A percentile compares a stretch with the other conserved stretches of the same genome.
These are phyloP conservation scores for Boletus tylopilopsis DNA, from an alignment of 768 basidiomycete species.

Conservation along the genomic window DNA sequence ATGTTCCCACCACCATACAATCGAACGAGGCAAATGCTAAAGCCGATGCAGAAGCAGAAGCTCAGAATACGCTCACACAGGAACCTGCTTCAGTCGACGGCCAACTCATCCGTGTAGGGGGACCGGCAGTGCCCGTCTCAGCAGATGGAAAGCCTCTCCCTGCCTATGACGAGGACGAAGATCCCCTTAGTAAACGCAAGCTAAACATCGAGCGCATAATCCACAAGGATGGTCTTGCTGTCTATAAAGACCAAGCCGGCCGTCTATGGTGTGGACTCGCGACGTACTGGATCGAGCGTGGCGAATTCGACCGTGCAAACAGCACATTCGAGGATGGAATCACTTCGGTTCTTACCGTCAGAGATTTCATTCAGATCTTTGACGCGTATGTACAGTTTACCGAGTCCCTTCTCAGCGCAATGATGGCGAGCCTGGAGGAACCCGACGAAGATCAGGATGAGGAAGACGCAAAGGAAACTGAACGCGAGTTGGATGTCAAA, in stretches of 20 bases:
- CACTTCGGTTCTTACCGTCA: constrained; percentile 79
- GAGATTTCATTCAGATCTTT: constrained; percentile 97
- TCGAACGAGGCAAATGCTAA: constrained; percentile 50
- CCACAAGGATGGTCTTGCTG: constrained; percentile 74
- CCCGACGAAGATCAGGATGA: constrained; percentile 78
- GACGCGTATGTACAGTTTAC: constrained; percentile 95
- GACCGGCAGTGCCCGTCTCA: constrained; percentile 53
- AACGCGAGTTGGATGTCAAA: constrained; percentile 77
- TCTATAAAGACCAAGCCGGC: constrained; percentile 97
- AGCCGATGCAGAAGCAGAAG: constrained; percentile 43
- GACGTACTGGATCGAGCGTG: constrained; percentile 98
- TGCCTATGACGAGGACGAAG: constrained; percentile 78
- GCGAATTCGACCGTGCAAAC: constrained; percentile 89
- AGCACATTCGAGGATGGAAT: constrained; percentile 87
- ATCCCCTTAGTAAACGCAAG: constrained; percentile 62
- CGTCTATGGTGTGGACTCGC: constrained; percentile 94
- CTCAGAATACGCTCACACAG: constrained; percentile 25
- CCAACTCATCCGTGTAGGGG: constrained; percentile 67
- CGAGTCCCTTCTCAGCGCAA: constrained; percentile 81
- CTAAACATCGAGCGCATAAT: constrained; percentile 88
- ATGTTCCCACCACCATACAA: constrained; percentile 66
- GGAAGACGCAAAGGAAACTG: constrained; percentile 71
- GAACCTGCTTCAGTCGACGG: constrained; percentile 51
- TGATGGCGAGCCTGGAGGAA: constrained; percentile 83
- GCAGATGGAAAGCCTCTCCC: constrained; percentile 47